Conservation (phyloP, 2,329 filamentous ascomycete genomes). For the Colletotrichum sp. region DNA sequence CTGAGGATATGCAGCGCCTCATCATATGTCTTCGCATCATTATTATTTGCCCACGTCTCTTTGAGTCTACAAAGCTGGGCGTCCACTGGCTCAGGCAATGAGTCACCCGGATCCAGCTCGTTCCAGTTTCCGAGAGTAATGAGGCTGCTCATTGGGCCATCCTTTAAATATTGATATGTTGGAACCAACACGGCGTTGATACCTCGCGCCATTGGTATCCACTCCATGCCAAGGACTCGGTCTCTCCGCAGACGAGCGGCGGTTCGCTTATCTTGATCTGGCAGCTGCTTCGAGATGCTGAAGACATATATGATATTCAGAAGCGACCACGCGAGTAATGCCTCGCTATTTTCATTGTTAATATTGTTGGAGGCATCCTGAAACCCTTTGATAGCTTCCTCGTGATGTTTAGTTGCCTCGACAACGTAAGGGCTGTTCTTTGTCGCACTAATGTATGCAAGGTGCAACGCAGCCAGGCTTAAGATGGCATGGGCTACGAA, state of each 20-base stretch:
- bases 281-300: neutral
- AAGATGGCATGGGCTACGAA: slow-evolving; percentile 21
- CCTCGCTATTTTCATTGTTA: slow-evolving; percentile 8
- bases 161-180: neutral
- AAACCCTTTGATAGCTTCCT: slow-evolving; percentile 3
- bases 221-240: slow-evolving; percentile 21
- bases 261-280: neutral
- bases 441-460: neutral
- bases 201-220: slow-evolving; percentile 25
- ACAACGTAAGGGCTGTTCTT: neutral
- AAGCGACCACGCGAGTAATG: slow-evolving; percentile 10
- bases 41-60: slow-evolving; percentile 4
- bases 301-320: slow-evolving; percentile 22
- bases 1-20: slow-evolving; percentile 9
- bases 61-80: neutral
- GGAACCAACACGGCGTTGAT: slow-evolving; percentile 19
- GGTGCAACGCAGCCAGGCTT: slow-evolving; percentile 20
- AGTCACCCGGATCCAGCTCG: slow-evolving; percentile 10
- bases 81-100: neutral
- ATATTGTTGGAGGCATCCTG: neutral
- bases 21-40: slow-evolving; percentile 15
- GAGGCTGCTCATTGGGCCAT: neutral
- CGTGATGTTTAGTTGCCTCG: slow-evolving; percentile 15
- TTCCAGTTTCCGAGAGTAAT: slow-evolving; percentile 24
- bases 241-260: neutral